Evolutionary conservation across 192 early-diverging fungal genomes (phyloP), one percentile per base, ranked within the genome.

Genomic region (Dissophora globulifera): DNA sequence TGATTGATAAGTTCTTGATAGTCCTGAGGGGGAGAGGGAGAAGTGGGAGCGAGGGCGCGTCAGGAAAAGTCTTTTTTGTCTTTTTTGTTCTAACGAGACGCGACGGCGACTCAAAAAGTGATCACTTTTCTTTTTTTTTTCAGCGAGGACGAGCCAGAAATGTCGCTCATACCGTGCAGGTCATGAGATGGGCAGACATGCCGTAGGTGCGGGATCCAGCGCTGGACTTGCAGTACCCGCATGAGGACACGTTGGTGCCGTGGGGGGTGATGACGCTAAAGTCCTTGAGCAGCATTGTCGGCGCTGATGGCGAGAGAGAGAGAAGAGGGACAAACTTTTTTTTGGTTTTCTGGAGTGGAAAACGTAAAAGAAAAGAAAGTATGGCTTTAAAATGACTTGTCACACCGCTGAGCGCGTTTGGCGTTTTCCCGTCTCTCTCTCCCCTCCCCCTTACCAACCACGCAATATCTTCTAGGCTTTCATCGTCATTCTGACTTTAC

Each of bases 1-100:
- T 83, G 63, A 68, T 95, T 88, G 50, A 93, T 87, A 15, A 93
- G 78, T 3, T 43, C 52, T 80, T 93, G 87, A 63, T 89, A 90
- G 53, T 87, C 81, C 80, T 89, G 62, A 16, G 26, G 42, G 15
- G 19, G 19, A n/a, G 32, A 60, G 29, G 19, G 33, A 22, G 67
- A 19, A 4, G 40, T 16, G 13, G 9, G 4, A 41, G 5, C 13
- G 5, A 3, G 43, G 25, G 20, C 15, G 4, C n/a, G 6, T 2
- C 33, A 22, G 17, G 40, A 38, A 32, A 19, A 11, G 29, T 47
- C n/a, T 30, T 23, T 29, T 15, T n/a, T n/a, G n/a, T n/a, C n/a
- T n/a, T n/a, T n/a, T n/a, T n/a, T n/a, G n/a, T n/a, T n/a, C n/a
- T n/a, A n/a, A n/a, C n/a, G n/a, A n/a, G n/a, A n/a, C n/a, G n/a